A percentile compares a stretch with the other conserved stretches of the same genome.
Evolutionary conservation across 768 basidiomycete species (phyloP).

Genomic region (Pleurotus tuber-regium): DNA sequence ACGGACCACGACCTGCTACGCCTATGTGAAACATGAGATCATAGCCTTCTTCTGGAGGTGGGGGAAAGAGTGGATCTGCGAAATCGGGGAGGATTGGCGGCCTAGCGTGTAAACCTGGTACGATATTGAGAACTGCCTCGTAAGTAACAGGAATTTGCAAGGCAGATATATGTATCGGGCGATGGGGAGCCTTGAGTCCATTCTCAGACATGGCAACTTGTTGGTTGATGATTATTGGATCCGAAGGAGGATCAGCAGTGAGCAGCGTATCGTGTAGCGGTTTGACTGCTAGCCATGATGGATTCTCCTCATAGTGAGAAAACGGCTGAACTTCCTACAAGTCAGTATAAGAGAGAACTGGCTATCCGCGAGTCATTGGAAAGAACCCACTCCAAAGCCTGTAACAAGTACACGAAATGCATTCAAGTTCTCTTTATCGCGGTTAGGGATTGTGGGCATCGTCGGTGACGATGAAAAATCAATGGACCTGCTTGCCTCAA

Average conservation of each 20-base stretch:
- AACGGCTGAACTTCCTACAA: constrained; percentile 45
- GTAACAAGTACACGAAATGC: constrained; percentile 15
- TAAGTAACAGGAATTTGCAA: constrained; percentile 61
- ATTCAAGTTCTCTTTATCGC: neutral
- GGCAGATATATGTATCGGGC: constrained; percentile 57
- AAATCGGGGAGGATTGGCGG: constrained; percentile 50
- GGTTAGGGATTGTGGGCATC: constrained; percentile 5
- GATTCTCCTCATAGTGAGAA: constrained; percentile 53
- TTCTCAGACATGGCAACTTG: constrained; percentile 17
- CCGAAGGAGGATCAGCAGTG: constrained; percentile 32
- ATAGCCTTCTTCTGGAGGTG: constrained; percentile 49
- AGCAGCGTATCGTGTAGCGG: constrained; percentile 58
- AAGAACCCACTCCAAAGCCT: constrained; percentile 17
- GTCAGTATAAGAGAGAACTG: constrained; percentile 4
- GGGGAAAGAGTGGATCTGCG: constrained; percentile 28
- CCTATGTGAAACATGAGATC: constrained; percentile 74
- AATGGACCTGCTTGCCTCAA: neutral
- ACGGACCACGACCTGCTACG: constrained; percentile 59
- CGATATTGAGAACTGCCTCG: constrained; percentile 48
- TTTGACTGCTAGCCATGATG: constrained; percentile 70
- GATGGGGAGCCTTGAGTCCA: constrained; percentile 18
- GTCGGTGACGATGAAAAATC: neutral
- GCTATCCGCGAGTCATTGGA: neutral
- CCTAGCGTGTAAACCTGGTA: constrained; percentile 58
- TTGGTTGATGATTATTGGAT: constrained; percentile 22